Evolutionary conservation across 2,329 filamentous ascomycete genomes (phyloP), one percentile per base, ranked within the genome.

Genomic region (Fusarium proliferatum): DNA sequence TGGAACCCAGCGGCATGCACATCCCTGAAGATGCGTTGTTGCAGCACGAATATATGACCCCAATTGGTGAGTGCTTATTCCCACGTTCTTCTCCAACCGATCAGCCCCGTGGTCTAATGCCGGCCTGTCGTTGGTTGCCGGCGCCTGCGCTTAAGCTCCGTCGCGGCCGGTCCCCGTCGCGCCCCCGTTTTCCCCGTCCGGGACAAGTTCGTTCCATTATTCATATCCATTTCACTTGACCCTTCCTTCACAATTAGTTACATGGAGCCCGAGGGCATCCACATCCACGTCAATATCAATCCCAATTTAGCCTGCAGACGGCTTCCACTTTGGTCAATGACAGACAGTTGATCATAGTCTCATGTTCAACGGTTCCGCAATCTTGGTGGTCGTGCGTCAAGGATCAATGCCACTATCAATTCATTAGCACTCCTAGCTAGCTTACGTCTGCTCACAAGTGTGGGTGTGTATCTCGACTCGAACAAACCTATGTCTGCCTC

Each of bases 61-160:
- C 88, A 81, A 87, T 89, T 82, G 88, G 88, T 89, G 82, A 86
- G 88, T 83, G 76, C 67, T 75, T 76, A 76, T 76, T 81, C 79
- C 74, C 72, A 75, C 69, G 69, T 72, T 77, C 74, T 77, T 70
- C 68, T 76, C 76, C 73, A 76, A 75, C 86, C 86, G 85, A 85
- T 84, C 83, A 75, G 79, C 81, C 84, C 84, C 84, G 87, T 88
- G 84, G 84, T 76, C 70, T 79, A 80, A 83, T 81, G 76, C 73
- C 77, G 78, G 75, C 58, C 75, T 84, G 73, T 80, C 80, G 86
- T 88, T 88, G 86, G 86, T 81, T 82, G 76, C 67, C 72, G 73
- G 74, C 69, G 67, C 61, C 68, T 76, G 75, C 73, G 69, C 67
- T 75, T 64, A 61, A 71, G 68, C 72, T 76, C 73, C 77, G 74